A percentile compares a stretch with the other conserved stretches of the same genome.
phyloP scores from a whole-genome alignment of 1,284 basidiomycete species.

The Malassezia pachydermatis region DNA sequence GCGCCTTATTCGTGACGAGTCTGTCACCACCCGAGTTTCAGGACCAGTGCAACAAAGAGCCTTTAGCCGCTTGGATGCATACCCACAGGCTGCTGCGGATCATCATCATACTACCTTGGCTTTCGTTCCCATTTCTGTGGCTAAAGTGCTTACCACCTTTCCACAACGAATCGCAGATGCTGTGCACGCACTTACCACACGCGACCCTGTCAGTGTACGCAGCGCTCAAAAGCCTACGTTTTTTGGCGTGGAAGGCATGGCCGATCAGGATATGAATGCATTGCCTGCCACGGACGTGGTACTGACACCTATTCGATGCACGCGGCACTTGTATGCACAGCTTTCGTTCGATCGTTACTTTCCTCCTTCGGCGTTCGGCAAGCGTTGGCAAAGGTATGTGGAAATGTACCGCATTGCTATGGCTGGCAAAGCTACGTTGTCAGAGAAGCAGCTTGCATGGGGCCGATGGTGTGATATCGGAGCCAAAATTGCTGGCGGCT shows the following conservation, averaged over 20 bases:
- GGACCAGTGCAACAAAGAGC: slow-evolving; percentile 22
- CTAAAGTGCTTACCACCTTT: slow-evolving; percentile 55
- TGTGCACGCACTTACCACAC: slow-evolving; percentile 20
- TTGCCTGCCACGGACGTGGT: slow-evolving; percentile 4
- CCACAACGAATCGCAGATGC: neutral
- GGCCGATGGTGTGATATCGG: slow-evolving; percentile 38
- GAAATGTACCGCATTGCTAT: slow-evolving; percentile 23
- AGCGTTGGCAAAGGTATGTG: slow-evolving; percentile 28
- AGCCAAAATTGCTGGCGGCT: slow-evolving; percentile 35
- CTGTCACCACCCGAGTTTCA: slow-evolving; percentile 55
- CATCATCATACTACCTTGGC: slow-evolving; percentile 64
- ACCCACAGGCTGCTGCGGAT: slow-evolving; percentile 51
- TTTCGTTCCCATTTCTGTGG: slow-evolving; percentile 68
- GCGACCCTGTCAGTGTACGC: slow-evolving; percentile 50
- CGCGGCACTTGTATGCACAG: slow-evolving; percentile 62
- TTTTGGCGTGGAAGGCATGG: slow-evolving; percentile 51
- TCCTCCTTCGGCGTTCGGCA: slow-evolving; percentile 76
- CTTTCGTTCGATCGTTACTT: slow-evolving; percentile 79
- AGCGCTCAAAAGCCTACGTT: slow-evolving; percentile 73
- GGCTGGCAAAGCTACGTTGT: neutral
- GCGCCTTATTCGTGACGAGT: slow-evolving; percentile 56
- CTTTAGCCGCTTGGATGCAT: slow-evolving; percentile 43
- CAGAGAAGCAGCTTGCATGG: slow-evolving; percentile 13
- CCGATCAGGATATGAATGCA: neutral
- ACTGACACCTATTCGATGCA: slow-evolving; percentile 23